Base-by-base conservation (phyloP, 345 rosid genomes). In the Lagerstroemia speciosa region DNA sequence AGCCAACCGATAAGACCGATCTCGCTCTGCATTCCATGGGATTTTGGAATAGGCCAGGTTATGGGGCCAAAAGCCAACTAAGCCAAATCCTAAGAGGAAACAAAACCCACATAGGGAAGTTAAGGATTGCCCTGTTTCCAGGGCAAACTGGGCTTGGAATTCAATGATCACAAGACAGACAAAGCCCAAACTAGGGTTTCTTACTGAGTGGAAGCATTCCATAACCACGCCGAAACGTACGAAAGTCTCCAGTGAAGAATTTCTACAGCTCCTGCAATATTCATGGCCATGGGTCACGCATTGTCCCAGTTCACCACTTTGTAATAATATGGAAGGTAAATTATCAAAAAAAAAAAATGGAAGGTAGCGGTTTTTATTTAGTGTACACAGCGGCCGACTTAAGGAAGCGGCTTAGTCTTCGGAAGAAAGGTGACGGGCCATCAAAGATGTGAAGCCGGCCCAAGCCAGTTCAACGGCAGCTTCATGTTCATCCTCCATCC, bases 371-470 rank as follows among this genome's bases (percentile, higher is more conserved):
- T 9, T 27, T 27, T 64, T 64, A 22, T 64, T 32, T 10, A 32
- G 41, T 33, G 38, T 36, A 10, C 9, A 10, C 41, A 37, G 16
- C 16, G 2, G 22, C 40, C 17, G 0, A 19, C 8, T 16, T 31
- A 20, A 17, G 10, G 67, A 65, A 9, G 43, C 4, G 52, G 41
- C 66, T 32, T 8, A 63, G 29, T 30, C 33, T 41, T 77, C 46
- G 46, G 46, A 60, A 66, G 72, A 76, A 67, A 91, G 78, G 87
- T 81, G 83, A 53, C 67, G 81, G 30, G 81, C 63, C 98, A 94
- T 91, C 99, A 97, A 94, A 1, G 93, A 72, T 36, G 76, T 78
- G 77, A 89, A 91, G 67, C 96, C 95, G 71, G 95, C 85, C 98
- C 98, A 94, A 9, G 98, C 97, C 62, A 89, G 85, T 75, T 87